A percentile compares a stretch with the other conserved stretches of the same genome.
These are phyloP conservation scores for Globisporangium echinulatum DNA, from an alignment of 352 stramenopile species.

Conservation along the genomic window DNA sequence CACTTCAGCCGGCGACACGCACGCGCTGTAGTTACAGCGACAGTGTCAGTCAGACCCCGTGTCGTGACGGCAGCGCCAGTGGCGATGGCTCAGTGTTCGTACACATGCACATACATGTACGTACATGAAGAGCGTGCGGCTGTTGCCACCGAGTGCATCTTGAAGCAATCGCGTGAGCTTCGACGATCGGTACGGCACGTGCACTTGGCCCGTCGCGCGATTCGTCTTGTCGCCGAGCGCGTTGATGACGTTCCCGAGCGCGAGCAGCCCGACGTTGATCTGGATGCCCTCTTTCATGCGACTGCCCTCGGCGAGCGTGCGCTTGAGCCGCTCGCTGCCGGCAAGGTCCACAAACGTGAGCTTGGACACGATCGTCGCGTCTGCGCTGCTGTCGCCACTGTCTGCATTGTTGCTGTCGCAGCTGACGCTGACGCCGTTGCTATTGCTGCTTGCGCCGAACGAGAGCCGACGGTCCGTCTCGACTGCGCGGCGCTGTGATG, in stretches of 20 bases:
- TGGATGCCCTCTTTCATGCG: slow-evolving; percentile 89
- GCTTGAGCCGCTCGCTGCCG: slow-evolving; percentile 82
- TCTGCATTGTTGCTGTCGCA: background rate
- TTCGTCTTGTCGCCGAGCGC: slow-evolving; percentile 69
- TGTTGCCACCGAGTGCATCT: slow-evolving; percentile 85
- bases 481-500: background rate
- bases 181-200: slow-evolving; percentile 78
- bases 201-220: slow-evolving; percentile 32
- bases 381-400: slow-evolving; percentile 6
- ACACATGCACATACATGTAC: slow-evolving; percentile 8
- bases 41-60: no score
- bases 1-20: slow-evolving; percentile 66
- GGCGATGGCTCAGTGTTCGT: no score
- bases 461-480: background rate
- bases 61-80: no score
- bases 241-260: slow-evolving; percentile 85
- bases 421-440: background rate
- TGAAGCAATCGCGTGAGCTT: slow-evolving; percentile 79
- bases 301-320: slow-evolving; percentile 73
- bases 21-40: slow-evolving; percentile 36
- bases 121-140: slow-evolving; percentile 84
- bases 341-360: slow-evolving; percentile 86
- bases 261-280: slow-evolving; percentile 82
- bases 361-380: slow-evolving; percentile 62
- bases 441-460: background rate